Evolutionary conservation across 768 basidiomycete genomes (phyloP).

Genomic region (Amanita fuliginea): DNA sequence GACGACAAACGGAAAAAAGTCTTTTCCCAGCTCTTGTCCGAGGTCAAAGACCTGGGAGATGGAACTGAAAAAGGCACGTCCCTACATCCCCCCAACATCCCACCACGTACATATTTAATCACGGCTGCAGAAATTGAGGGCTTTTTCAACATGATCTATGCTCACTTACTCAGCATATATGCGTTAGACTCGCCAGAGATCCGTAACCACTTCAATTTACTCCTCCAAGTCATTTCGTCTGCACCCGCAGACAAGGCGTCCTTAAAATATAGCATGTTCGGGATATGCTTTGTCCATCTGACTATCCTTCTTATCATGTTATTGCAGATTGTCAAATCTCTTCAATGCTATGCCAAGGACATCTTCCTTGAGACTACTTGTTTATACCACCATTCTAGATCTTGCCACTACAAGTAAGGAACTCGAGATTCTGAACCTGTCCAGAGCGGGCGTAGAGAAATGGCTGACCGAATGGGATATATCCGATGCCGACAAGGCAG

Average conservation of each 20-base stretch:
- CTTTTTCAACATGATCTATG: conserved; percentile 75
- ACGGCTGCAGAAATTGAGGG: conserved; percentile 55
- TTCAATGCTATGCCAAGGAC: conserved; percentile 67
- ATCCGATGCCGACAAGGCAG: conserved; percentile 46
- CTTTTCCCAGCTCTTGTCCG: conserved; percentile 46
- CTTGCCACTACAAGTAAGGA: conserved; percentile 52
- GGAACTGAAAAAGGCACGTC: conserved; percentile 63
- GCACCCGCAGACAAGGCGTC: conserved; percentile 40
- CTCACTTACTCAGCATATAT: conserved; percentile 59
- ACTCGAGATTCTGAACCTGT: conserved; percentile 48
- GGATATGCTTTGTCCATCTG: conserved; percentile 8
- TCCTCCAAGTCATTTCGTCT: conserved; percentile 46
- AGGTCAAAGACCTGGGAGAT: conserved; percentile 62
- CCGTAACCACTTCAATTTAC: conserved; percentile 33
- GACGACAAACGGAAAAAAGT: conserved; percentile 38
- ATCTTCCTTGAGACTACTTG: conserved; percentile 51
- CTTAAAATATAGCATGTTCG: conserved; percentile 72
- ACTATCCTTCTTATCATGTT: conserved; percentile 3
- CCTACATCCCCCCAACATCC: neutral
- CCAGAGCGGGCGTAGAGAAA: conserved; percentile 51
- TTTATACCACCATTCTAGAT: conserved; percentile 43
- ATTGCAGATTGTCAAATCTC: conserved; percentile 60
- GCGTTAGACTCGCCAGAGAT: conserved; percentile 42
- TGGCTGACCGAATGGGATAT: conserved; percentile 71
- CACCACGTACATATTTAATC: conserved; percentile 3